Conservation (phyloP, 192 early-diverging fungal genomes). For the Polychytrium aggregatum region DNA sequence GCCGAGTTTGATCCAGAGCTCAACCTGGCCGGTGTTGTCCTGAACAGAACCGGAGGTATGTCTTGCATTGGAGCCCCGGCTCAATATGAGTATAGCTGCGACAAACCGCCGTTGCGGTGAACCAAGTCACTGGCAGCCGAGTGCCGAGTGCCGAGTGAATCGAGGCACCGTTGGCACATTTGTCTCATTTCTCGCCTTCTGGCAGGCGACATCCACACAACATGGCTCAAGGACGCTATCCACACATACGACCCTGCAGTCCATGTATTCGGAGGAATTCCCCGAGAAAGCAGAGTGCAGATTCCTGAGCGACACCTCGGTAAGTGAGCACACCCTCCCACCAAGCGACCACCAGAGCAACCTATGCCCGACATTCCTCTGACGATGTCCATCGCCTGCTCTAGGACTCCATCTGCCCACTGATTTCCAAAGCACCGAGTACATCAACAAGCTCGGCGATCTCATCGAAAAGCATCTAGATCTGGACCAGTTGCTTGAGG, state of each 20-base stretch:
- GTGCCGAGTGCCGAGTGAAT: no score
- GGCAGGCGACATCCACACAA: conserved; percentile 3
- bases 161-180: no score
- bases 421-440: background rate
- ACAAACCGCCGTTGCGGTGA: no score
- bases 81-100: no score
- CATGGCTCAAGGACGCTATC: conserved; percentile 4
- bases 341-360: no score
- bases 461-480: background rate
- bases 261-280: conserved; percentile 2
- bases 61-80: no score
- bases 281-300: background rate
- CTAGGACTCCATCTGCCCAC: conserved; percentile 4
- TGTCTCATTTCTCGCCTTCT: no score
- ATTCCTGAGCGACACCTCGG: conserved; percentile 8
- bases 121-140: background rate
- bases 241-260: background rate
- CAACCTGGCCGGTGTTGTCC: background rate
- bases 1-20: conserved; percentile 7
- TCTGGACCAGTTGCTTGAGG: background rate
- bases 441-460: background rate
- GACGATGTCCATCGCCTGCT: background rate
- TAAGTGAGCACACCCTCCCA: background rate
- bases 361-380: background rate
- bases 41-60: conserved; percentile 5